phyloP scores from a whole-genome alignment of 495 filamentous ascomycete genomes.

The Xylaria flabelliformis region DNA sequence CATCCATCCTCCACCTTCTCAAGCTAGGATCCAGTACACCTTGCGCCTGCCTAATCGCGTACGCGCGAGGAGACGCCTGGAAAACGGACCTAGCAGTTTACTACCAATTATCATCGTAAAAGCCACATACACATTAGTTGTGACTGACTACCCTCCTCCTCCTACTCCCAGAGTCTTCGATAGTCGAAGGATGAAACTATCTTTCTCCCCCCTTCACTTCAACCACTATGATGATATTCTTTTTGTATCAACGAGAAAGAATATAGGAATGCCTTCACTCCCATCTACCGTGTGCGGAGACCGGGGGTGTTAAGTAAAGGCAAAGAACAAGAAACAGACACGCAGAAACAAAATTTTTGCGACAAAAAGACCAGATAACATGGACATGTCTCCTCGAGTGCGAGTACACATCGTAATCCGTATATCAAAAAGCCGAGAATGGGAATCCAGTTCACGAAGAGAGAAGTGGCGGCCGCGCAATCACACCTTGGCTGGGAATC shows the following conservation, averaged over 20 bases:
- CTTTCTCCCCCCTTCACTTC: conserved; percentile 22
- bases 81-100: conserved; percentile 4
- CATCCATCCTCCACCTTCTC: conserved; percentile 30
- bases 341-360: conserved; percentile 36
- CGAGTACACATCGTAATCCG: conserved; percentile 28
- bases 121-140: conserved; percentile 9
- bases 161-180: conserved; percentile 25
- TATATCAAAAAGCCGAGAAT: conserved; percentile 23
- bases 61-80: not conserved
- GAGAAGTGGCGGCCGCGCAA: conserved; percentile 15
- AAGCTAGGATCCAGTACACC: conserved; percentile 24
- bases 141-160: conserved; percentile 22
- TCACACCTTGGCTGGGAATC: conserved; percentile 6
- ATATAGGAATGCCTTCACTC: conserved; percentile 37
- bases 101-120: conserved; percentile 16
- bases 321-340: conserved; percentile 39
- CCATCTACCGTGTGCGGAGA: conserved; percentile 38
- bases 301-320: conserved; percentile 34
- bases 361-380: conserved; percentile 37
- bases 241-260: conserved; percentile 37
- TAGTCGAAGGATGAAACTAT: conserved; percentile 24
- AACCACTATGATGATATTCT: conserved; percentile 32
- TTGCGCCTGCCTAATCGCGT: not conserved
- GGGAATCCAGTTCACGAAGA: conserved; percentile 24
- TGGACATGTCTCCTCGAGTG: conserved; percentile 36